A percentile compares a stretch with the other conserved stretches of the same genome.
Conservation (phyloP, 2,329 filamentous ascomycete species). For the Phyllosticta paracitricarpa region DNA sequence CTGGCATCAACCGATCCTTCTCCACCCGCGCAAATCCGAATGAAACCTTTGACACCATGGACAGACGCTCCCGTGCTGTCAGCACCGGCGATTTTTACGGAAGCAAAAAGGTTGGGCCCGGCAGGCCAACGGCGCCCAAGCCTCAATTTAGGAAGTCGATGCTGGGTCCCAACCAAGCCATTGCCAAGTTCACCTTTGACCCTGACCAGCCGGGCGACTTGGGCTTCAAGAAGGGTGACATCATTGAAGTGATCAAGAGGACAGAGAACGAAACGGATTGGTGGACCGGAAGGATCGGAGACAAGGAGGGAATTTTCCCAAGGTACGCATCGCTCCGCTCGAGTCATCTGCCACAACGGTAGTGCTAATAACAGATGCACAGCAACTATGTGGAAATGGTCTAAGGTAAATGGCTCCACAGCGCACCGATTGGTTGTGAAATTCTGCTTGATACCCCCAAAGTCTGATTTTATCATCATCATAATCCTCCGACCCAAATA, state of each 20-base stretch:
- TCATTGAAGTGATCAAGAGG: slow-evolving; percentile 90
- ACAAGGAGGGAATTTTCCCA: slow-evolving; percentile 83
- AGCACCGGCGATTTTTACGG: slow-evolving; percentile 40
- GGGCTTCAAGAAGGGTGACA: slow-evolving; percentile 92
- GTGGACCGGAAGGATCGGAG: slow-evolving; percentile 91
- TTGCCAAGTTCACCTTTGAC: slow-evolving; percentile 90
- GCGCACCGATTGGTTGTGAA: not conserved
- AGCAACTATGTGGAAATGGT: slow-evolving; percentile 33
- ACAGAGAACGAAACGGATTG: slow-evolving; percentile 92
- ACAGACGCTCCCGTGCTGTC: slow-evolving; percentile 27
- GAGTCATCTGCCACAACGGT: not conserved
- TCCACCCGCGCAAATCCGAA: slow-evolving; percentile 40
- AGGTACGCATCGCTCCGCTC: slow-evolving; percentile 42
- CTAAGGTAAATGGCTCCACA: slow-evolving; percentile 11
- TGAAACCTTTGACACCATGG: slow-evolving; percentile 41
- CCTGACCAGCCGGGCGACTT: slow-evolving; percentile 86
- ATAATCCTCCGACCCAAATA: not conserved
- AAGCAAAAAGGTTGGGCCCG: slow-evolving; percentile 50
- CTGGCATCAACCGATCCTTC: slow-evolving; percentile 37
- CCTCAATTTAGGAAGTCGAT: slow-evolving; percentile 57
- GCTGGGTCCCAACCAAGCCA: slow-evolving; percentile 62
- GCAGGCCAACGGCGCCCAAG: slow-evolving; percentile 77
- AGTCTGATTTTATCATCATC: not conserved
- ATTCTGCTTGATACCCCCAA: not conserved
- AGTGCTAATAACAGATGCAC: slow-evolving; percentile 1